A percentile compares a stretch with the other conserved stretches of the same genome.
These are phyloP conservation scores for Paraconiothyrium brasiliense DNA, from an alignment of 2,329 filamentous ascomycete species.

Conservation along the genomic window DNA sequence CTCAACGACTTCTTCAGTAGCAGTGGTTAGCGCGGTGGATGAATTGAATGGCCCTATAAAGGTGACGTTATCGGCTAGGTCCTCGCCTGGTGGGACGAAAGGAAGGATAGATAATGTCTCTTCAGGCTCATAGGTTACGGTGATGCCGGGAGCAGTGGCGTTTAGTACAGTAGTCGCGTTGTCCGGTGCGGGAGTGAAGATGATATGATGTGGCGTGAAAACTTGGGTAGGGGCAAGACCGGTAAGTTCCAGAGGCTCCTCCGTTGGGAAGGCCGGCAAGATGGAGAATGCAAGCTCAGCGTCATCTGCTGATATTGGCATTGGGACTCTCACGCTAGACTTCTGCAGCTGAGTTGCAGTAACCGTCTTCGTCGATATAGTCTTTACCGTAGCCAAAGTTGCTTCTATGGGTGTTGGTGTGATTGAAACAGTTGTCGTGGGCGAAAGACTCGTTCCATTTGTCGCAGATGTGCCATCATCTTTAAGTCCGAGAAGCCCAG, in stretches of 20 bases:
- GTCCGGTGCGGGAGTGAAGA: not conserved
- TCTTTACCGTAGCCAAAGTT: not conserved
- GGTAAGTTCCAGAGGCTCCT: slow-evolving; percentile 5
- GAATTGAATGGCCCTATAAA: not conserved
- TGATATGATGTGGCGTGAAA: not conserved
- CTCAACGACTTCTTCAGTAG: not conserved
- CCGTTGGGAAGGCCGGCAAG: slow-evolving; percentile 1
- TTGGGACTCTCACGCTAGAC: not conserved
- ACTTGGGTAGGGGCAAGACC: not conserved
- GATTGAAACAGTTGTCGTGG: slow-evolving; percentile 11
- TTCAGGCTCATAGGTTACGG: not conserved
- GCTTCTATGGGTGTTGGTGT: slow-evolving; percentile 9
- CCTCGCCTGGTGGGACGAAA: not conserved
- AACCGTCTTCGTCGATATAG: slow-evolving; percentile 1
- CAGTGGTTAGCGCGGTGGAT: not conserved
- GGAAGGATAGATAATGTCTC: slow-evolving; percentile 12
- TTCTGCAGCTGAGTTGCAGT: slow-evolving; percentile 1
- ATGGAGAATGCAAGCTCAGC: not conserved
- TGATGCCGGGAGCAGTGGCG: not conserved
- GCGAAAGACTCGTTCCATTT: not conserved
- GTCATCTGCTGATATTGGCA: not conserved
- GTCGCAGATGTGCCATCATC: not conserved
- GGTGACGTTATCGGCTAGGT: slow-evolving; percentile 12
- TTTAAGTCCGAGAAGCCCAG: slow-evolving; percentile 4
- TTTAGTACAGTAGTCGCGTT: not conserved